Base-by-base conservation (phyloP, 441 rosid species). In the Pelargonium australe region DNA sequence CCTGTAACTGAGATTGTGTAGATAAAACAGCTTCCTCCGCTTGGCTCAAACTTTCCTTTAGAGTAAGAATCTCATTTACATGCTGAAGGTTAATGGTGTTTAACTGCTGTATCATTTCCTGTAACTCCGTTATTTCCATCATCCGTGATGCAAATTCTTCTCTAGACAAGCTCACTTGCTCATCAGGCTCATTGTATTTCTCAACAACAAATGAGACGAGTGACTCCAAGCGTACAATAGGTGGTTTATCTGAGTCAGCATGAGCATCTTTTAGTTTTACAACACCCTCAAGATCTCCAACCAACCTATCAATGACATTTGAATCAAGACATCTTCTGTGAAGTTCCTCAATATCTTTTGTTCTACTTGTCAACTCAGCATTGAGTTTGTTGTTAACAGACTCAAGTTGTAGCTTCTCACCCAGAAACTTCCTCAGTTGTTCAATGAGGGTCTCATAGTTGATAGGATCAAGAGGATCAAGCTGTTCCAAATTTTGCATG, bases 151-250 rank as follows among this genome's bases (percentile, higher is more conserved):
- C 88, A 73, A 75, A 70, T 68, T 86, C 85, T 71, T 90, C 81
- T 71, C 80, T 78, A 49, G 69, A 77, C 68, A 68, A 68, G 73
- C 68, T 68, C 70, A 80, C 75, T 80, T 71, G 81, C 73, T 82
- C 86, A 43, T 67, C 78, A 66, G 73, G 70, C 70, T 79, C 87
- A 71, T 71, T 81, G 73, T 76, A 86, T 77, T 81, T 89, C 79
- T 84, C 74, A 80, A 84, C 84, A 82, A 96, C 92, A 70, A 82
- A 76, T 65, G 85, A 79, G 69, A 96, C 85, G 75, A 91, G 77
- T 73, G 80, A 85, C 86, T 83, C 92, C 65, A 96, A 76, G 64
- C 62, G 77, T 40, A 83, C 78, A 75, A 77, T 61, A 76, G 89
- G 85, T 9, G 69, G 70, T 64, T 72, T 73, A 76, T 83, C 91